phyloP scores from a whole-genome alignment of 768 basidiomycete species.

The Fibroporia radiculosa region DNA sequence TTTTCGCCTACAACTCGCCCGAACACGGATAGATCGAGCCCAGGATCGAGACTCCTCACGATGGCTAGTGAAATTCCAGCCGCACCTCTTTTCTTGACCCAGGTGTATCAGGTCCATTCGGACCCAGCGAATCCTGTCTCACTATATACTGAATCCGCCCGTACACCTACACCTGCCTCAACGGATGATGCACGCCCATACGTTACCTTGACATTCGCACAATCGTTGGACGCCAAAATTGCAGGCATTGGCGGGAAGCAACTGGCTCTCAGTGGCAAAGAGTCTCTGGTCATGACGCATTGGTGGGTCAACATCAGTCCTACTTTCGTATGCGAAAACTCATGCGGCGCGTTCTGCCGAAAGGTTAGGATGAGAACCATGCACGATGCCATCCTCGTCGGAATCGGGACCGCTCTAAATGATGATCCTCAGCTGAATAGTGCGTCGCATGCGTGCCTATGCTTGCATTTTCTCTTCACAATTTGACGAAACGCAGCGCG shows the following conservation, averaged over 20 bases:
- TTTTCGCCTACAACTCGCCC: too few species aligned
- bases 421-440: slow-evolving; percentile 96
- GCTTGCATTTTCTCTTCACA: slow-evolving; percentile 1
- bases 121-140: slow-evolving; percentile 4
- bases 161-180: slow-evolving; percentile 9
- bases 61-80: not conserved
- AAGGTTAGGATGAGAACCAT: slow-evolving; percentile 73
- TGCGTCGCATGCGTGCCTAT: slow-evolving; percentile 31
- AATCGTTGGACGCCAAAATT: slow-evolving; percentile 84
- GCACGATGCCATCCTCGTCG: slow-evolving; percentile 91
- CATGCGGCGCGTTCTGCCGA: not conserved
- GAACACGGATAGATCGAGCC: too few species aligned
- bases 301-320: slow-evolving; percentile 63
- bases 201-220: slow-evolving; percentile 81
- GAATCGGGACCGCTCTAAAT: slow-evolving; percentile 82
- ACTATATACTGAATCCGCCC: slow-evolving; percentile 5
- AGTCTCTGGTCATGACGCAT: slow-evolving; percentile 93
- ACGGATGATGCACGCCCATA: slow-evolving; percentile 32
- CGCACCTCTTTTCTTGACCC: slow-evolving; percentile 11
- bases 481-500: slow-evolving; percentile 34
- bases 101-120: slow-evolving; percentile 5
- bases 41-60: too few species aligned
- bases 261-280: slow-evolving; percentile 74
- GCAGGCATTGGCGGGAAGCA: slow-evolving; percentile 68
- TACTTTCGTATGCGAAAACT: not conserved